These are phyloP conservation scores for Suillus decipiens DNA, from an alignment of 768 basidiomycete species.

Conservation along the genomic window DNA sequence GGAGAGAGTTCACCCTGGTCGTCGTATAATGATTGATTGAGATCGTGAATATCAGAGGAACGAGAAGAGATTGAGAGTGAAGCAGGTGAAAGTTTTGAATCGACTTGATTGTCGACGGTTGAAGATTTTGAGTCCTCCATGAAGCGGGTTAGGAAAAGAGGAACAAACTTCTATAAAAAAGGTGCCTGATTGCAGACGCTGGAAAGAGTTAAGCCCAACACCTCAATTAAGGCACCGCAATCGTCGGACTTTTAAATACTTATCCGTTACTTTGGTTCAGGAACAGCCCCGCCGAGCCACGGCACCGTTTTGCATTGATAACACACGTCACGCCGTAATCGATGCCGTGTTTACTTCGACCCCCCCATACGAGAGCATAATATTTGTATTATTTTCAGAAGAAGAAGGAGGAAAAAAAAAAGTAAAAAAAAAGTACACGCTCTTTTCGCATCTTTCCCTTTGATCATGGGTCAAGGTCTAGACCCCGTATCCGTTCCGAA, in stretches of 20 bases:
- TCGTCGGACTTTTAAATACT: constrained; percentile 32
- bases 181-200: constrained; percentile 36
- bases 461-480: constrained; percentile 10
- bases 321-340: constrained; percentile 23
- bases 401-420: too few relatives aligned
- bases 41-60: constrained; percentile 13
- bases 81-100: constrained; percentile 13
- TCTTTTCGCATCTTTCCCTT: constrained; percentile 7
- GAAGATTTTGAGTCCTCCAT: constrained; percentile 39
- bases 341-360: neutral
- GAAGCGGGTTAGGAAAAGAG: constrained; percentile 33
- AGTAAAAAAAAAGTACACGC: constrained; percentile 10
- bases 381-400: neutral
- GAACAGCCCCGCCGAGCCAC: constrained; percentile 37
- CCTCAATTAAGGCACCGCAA: constrained; percentile 39
- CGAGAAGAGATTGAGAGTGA: constrained; percentile 14
- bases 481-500: constrained; percentile 6
- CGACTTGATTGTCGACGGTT: constrained; percentile 24
- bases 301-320: constrained; percentile 33
- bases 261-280: constrained; percentile 29
- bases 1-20: constrained; percentile 13
- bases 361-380: too few relatives aligned
- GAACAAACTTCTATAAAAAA: constrained; percentile 33
- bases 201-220: constrained; percentile 29
- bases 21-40: constrained; percentile 10